Evolutionary conservation across 495 filamentous ascomycete species (phyloP).

Genomic region (Usnea hakonensis): DNA sequence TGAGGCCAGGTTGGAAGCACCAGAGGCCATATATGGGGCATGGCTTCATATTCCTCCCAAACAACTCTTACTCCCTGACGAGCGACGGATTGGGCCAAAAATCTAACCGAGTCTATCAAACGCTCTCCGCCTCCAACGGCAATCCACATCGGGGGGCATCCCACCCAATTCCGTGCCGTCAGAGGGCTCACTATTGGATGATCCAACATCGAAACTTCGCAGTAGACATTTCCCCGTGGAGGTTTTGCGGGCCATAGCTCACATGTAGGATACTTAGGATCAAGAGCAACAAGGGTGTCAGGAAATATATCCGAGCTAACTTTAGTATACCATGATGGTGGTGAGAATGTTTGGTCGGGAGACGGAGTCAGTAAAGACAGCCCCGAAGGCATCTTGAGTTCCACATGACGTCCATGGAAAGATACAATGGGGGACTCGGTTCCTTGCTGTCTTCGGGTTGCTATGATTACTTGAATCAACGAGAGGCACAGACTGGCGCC

Average conservation of each 20-base stretch:
- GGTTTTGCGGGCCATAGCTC: neutral
- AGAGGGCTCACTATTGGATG: neutral
- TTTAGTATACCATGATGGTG: neutral
- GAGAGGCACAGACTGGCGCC: constrained; percentile 19
- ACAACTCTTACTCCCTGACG: neutral
- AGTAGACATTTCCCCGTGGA: neutral
- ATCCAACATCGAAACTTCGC: neutral
- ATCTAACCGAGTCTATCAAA: neutral
- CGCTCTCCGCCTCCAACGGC: neutral
- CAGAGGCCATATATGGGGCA: neutral
- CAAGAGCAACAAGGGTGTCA: neutral
- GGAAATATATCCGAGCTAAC: neutral
- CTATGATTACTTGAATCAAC: constrained; percentile 12
- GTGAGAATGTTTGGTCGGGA: neutral
- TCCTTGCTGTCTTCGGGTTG: neutral
- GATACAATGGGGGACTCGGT: neutral
- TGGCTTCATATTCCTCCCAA: neutral
- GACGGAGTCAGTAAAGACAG: neutral
- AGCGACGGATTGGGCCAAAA: neutral
- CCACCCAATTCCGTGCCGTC: neutral
- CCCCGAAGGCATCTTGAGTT: neutral
- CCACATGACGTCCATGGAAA: neutral
- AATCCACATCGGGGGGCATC: neutral
- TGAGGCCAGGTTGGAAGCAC: neutral
- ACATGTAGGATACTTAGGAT: neutral